Base-by-base conservation (phyloP, 805 yeast species). In the Candida mattraensis region DNA sequence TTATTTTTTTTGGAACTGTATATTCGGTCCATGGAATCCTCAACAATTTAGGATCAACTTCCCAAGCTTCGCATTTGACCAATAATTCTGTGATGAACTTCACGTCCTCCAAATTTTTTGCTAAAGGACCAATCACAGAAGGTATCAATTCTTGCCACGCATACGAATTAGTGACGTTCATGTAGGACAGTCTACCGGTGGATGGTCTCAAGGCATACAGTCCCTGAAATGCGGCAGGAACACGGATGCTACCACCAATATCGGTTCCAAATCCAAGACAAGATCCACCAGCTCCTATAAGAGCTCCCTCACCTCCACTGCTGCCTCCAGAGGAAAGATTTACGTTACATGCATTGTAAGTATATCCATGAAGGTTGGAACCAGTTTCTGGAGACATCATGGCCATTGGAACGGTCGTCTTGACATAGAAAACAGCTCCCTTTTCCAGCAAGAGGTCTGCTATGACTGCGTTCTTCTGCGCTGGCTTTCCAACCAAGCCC, bases 21-120 rank as follows among this genome's bases (percentile, higher is more conserved):
- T 12, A 6, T 7, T 38, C 42, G 39, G 67, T 60, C 78, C 80
- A 78, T 1, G 77, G 71, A 17, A 78, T 52, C 18, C 77, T 74
- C 13, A 66, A 48, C 25, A 63, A 56, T 42, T 69, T 72, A 2
- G 80, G 74, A 48, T 80, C 83, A 26, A 50, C 37, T 8, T 50
- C 36, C 76, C 79, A 70, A 7, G 77, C 72, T 37, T 69, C 58
- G 14, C 59, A 43, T 24, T 55, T 54, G 13, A 72, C 51, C 8
- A 76, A 53, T 1, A 61, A 40, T 30, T 66, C 57, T 21, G 66
- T 60, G 37, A 69, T 59, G 20, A 59, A 50, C 29, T 64, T 66
- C 27, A 63, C 28, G 44, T 61, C 67, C 14, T 55, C 52, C 16
- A 60, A 33, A 25, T 39, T 38, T 15, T 40, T 35, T 7, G 58